These are phyloP conservation scores for Sisymbrium irio DNA, from an alignment of 345 rosid genomes.

Conservation along the genomic window DNA sequence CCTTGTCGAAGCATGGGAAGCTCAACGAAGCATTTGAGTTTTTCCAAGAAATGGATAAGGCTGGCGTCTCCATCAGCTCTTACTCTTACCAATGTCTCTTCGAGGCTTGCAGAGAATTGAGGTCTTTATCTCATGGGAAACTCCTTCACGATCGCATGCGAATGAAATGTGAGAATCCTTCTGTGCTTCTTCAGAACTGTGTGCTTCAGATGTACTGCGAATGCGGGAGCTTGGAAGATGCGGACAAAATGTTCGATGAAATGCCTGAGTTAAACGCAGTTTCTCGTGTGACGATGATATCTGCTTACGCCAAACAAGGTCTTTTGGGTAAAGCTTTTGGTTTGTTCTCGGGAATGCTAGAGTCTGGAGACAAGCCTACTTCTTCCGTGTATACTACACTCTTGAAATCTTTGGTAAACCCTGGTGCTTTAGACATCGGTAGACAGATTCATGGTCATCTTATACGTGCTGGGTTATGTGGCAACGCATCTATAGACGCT, in stretches of 20 bases:
- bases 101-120: slow-evolving; percentile 43
- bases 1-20: slow-evolving; percentile 55
- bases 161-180: slow-evolving; percentile 28
- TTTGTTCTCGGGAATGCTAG: slow-evolving; percentile 44
- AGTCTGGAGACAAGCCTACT: slow-evolving; percentile 36
- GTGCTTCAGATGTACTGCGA: slow-evolving; percentile 49
- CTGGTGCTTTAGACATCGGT: slow-evolving; percentile 47
- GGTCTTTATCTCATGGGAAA: slow-evolving; percentile 48
- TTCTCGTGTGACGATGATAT: slow-evolving; percentile 50
- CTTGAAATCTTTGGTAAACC: slow-evolving; percentile 43
- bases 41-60: slow-evolving; percentile 51
- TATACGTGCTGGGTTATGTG: slow-evolving; percentile 46
- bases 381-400: slow-evolving; percentile 42
- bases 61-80: slow-evolving; percentile 45
- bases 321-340: slow-evolving; percentile 38
- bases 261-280: slow-evolving; percentile 47
- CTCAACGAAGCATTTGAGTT: slow-evolving; percentile 62
- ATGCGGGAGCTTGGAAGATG: slow-evolving; percentile 56
- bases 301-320: slow-evolving; percentile 48
- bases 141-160: slow-evolving; percentile 42
- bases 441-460: slow-evolving; percentile 58
- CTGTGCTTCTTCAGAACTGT: slow-evolving; percentile 46
- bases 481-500: slow-evolving; percentile 37
- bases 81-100: slow-evolving; percentile 46
- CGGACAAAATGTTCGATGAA: slow-evolving; percentile 57